phyloP scores from a whole-genome alignment of 306 rosid species.

The Malus fusca region DNA sequence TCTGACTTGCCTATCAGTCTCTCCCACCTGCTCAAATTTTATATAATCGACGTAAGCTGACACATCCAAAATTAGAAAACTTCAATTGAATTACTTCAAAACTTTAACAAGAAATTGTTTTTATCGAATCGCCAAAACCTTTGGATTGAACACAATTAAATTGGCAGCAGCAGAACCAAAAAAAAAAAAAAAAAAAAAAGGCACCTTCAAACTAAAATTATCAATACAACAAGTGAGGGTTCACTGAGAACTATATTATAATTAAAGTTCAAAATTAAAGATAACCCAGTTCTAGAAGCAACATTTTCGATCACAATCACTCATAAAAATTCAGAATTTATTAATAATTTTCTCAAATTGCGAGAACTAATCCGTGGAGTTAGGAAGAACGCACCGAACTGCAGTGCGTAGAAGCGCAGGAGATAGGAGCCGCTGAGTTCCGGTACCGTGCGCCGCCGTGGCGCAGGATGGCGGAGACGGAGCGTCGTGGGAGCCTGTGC shows the following conservation, averaged over 20 bases:
- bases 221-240: neutral
- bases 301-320: neutral
- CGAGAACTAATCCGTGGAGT: neutral
- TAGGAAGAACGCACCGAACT: conserved; percentile 24
- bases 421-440: conserved; percentile 31
- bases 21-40: conserved; percentile 40
- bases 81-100: neutral
- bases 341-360: neutral
- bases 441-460: conserved; percentile 37
- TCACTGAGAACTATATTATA: neutral
- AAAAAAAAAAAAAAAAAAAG: neutral
- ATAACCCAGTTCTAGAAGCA: neutral
- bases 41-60: neutral
- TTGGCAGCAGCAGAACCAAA: neutral
- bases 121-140: neutral
- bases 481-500: conserved; percentile 68
- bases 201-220: neutral
- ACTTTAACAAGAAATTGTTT: neutral
- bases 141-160: neutral
- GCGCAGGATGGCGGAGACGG: conserved; percentile 52
- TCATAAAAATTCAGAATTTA: neutral
- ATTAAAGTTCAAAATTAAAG: neutral
- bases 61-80: neutral
- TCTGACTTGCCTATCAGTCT: conserved; percentile 33
- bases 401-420: conserved; percentile 21